Conservation (phyloP, 169 alveolate species). For the Plasmodium gonderi region DNA sequence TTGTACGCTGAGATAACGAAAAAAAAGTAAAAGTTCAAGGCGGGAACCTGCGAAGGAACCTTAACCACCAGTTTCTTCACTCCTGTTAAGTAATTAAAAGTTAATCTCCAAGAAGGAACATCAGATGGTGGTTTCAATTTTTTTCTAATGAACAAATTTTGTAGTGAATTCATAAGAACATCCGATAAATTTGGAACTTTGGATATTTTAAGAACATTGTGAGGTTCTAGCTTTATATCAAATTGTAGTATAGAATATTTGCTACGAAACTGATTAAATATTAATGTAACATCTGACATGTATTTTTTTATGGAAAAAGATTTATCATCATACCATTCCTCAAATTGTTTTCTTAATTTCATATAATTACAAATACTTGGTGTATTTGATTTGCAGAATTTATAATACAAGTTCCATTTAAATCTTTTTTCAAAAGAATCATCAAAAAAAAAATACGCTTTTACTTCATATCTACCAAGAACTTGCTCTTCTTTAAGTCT, state of each 20-base stretch:
- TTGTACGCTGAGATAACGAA: conserved; percentile 15
- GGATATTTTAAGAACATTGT: not conserved
- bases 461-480: conserved; percentile 7
- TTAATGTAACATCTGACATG: conserved; percentile 14
- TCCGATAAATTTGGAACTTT: conserved; percentile 3
- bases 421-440: conserved; percentile 7
- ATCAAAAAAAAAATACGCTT: conserved; percentile 28
- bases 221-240: not conserved
- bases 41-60: conserved; percentile 32
- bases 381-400: not conserved
- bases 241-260: not conserved
- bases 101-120: conserved; percentile 27
- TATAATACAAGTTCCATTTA: conserved; percentile 51
- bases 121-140: not conserved
- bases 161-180: not conserved
- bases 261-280: conserved; percentile 1
- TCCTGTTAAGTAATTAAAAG: conserved; percentile 39
- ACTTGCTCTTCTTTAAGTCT: conserved; percentile 4
- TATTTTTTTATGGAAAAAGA: conserved; percentile 28
- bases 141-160: not conserved
- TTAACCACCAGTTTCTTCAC: not conserved
- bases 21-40: not conserved
- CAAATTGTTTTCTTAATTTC: not conserved
- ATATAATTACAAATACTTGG: not conserved
- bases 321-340: conserved; percentile 9